Evolutionary conservation across 495 filamentous ascomycete genomes (phyloP).

Genomic region (Pyronema omphalodes): DNA sequence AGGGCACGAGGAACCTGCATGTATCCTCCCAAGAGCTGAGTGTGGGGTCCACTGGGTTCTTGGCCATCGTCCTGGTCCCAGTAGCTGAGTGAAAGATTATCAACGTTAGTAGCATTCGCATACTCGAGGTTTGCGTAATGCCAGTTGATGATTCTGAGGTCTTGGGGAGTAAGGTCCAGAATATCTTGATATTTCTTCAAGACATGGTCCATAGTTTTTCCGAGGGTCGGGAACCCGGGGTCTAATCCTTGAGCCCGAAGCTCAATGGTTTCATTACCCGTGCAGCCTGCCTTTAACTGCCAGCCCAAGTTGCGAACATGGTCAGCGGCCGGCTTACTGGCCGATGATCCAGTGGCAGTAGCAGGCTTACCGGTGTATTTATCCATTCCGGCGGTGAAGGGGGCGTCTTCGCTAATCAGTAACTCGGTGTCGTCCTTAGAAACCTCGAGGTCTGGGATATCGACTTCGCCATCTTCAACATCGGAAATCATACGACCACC

Average conservation of each 20-base stretch:
- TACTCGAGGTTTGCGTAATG: constrained; percentile 97
- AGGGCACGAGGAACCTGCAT: constrained; percentile 74
- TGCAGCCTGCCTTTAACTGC: constrained; percentile 46
- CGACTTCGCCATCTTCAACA: constrained; percentile 39
- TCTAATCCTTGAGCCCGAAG: constrained; percentile 46
- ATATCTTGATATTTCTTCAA: constrained; percentile 71
- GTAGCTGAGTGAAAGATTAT: constrained; percentile 67
- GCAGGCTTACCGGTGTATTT: constrained; percentile 25
- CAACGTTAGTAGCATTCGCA: constrained; percentile 76
- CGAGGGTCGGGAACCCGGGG: constrained; percentile 51
- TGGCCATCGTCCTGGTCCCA: constrained; percentile 97
- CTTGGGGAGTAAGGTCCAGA: constrained; percentile 64
- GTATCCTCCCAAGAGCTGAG: constrained; percentile 83
- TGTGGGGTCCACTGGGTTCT: constrained; percentile 87
- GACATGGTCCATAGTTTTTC: constrained; percentile 75
- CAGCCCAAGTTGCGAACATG: constrained; percentile 46
- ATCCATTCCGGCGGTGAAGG: constrained; percentile 25
- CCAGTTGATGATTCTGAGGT: constrained; percentile 88
- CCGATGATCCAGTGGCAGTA: constrained; percentile 26
- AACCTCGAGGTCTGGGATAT: constrained; percentile 27
- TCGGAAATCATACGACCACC: constrained; percentile 53
- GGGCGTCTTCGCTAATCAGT: constrained; percentile 12
- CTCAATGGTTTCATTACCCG: constrained; percentile 48
- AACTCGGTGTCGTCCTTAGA: constrained; percentile 26
- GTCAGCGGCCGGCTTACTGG: constrained; percentile 29